Percentiles rank a stretch among this genome's conserved stretches.
These are phyloP conservation scores for Cutaneotrichosporon sp. DNA, from an alignment of 1,284 basidiomycete genomes.

Conservation along the genomic window DNA sequence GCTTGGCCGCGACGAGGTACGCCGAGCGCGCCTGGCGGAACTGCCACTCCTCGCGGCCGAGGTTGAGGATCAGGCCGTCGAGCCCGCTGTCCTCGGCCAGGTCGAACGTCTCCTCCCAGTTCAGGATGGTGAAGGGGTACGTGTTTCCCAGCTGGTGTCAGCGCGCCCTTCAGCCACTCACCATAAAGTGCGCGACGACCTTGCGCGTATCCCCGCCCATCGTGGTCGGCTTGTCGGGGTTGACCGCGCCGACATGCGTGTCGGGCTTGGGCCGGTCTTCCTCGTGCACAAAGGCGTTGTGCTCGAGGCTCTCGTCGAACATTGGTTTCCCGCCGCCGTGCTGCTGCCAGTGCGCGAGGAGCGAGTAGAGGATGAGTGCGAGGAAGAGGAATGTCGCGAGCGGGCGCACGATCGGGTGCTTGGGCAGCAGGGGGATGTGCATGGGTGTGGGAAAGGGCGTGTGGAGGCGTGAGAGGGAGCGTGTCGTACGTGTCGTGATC, in stretches of 20 bases:
- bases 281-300: slow-evolving; percentile 4
- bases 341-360: slow-evolving; percentile 28
- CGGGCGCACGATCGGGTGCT: slow-evolving; percentile 18
- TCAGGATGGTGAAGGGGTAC: slow-evolving; percentile 44
- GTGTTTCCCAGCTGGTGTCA: slow-evolving; percentile 51
- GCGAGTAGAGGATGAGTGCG: slow-evolving; percentile 17
- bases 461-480: not conserved
- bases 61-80: slow-evolving; percentile 53
- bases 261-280: not conserved
- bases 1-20: slow-evolving; percentile 28
- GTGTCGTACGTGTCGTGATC: not conserved
- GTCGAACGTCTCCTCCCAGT: slow-evolving; percentile 48
- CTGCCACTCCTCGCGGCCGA: slow-evolving; percentile 54
- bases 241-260: not conserved
- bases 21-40: slow-evolving; percentile 43
- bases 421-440: slow-evolving; percentile 13
- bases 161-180: slow-evolving; percentile 22
- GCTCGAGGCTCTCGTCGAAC: slow-evolving; percentile 7
- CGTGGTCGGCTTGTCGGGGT: not conserved
- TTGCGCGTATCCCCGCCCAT: not conserved
- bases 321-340: slow-evolving; percentile 13
- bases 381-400: slow-evolving; percentile 19
- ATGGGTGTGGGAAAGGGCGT: not conserved
- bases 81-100: slow-evolving; percentile 45
- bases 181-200: slow-evolving; percentile 55